Evolutionary conservation across 2,329 filamentous ascomycete species (phyloP), one percentile per base, ranked within the genome.

Genomic region (Pseudogymnoascus sp.): DNA sequence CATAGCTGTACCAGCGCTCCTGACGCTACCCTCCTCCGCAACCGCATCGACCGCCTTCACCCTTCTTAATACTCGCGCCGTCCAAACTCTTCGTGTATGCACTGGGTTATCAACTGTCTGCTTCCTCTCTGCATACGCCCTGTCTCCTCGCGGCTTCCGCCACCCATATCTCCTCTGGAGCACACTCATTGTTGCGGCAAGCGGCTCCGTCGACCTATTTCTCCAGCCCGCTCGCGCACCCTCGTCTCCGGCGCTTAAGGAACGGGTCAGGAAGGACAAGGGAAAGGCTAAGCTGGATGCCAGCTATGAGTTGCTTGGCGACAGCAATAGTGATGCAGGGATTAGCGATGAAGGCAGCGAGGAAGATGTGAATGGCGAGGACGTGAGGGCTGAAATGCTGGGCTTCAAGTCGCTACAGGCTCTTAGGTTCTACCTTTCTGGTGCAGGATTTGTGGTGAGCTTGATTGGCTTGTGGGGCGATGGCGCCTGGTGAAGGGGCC

Each of bases 101-200:
- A 84, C 88, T 59, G 80, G 84, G 67, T 76, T 96, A 68, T 87
- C 91, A 61, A 83, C 86, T 61, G 79, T 84, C 61, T 86, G 90
- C 31, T 87, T 97, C 71, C 78, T 91, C 68, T 83, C 93, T 67
- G 90, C 92, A 66, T 97, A 88, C 76, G 75, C 82, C 49, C 79
- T 96, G 67, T 93, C 92, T 2, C 89, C 92, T 0, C 82, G 85
- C 25, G 83, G 86, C 62, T 82, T 84, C 68, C 87, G 89, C 72
- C 93, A 97, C 74, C 93, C 93, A 0, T 97, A 96, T 74, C 86
- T 97, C 25, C 76, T 97, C 64, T 97, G 95, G 86, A 91, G 91
- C 12, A 86, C 87, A 2, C 76, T 91, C 25, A 82, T 92, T 63
- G 83, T 87, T 45, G 79, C 82, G 40, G 78, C 79, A 43, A 80